A percentile compares a stretch with the other conserved stretches of the same genome.
Conservation (phyloP, 2,329 filamentous ascomycete genomes). For the Epichloe hybrida region DNA sequence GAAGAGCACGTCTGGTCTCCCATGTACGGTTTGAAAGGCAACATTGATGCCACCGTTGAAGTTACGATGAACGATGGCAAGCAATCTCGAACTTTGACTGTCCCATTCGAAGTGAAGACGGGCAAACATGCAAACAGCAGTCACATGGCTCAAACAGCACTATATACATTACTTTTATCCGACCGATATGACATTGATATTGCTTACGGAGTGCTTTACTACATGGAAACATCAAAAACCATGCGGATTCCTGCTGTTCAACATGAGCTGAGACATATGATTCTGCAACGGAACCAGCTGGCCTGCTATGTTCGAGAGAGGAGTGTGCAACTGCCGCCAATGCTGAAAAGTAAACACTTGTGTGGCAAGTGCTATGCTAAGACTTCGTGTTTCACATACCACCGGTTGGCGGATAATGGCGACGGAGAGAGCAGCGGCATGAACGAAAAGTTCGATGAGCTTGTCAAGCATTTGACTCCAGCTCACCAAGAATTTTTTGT, state of each 20-base stretch:
- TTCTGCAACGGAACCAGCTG: conserved; percentile 86
- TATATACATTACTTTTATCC: conserved; percentile 85
- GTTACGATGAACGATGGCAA: conserved; percentile 62
- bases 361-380: conserved; percentile 88
- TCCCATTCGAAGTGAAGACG: conserved; percentile 93
- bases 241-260: conserved; percentile 74
- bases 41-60: conserved; percentile 93
- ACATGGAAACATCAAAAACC: conserved; percentile 80
- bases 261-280: conserved; percentile 87
- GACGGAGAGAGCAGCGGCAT: conserved; percentile 70
- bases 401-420: conserved; percentile 78
- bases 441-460: conserved; percentile 66
- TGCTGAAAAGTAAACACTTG: conserved; percentile 69
- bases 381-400: conserved; percentile 81
- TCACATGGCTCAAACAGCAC: conserved; percentile 84
- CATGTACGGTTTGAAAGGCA: conserved; percentile 92
- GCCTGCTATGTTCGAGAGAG: conserved; percentile 75
- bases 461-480: conserved; percentile 63
- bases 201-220: conserved; percentile 82
- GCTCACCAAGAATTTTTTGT: conserved; percentile 66
- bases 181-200: conserved; percentile 93
- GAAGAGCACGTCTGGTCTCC: conserved; percentile 98
- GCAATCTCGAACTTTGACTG: conserved; percentile 57
- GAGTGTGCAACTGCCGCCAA: conserved; percentile 65
- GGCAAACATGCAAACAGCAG: conserved; percentile 70